Conservation (phyloP, 805 yeast species). For the Kuraishia hungarica region DNA sequence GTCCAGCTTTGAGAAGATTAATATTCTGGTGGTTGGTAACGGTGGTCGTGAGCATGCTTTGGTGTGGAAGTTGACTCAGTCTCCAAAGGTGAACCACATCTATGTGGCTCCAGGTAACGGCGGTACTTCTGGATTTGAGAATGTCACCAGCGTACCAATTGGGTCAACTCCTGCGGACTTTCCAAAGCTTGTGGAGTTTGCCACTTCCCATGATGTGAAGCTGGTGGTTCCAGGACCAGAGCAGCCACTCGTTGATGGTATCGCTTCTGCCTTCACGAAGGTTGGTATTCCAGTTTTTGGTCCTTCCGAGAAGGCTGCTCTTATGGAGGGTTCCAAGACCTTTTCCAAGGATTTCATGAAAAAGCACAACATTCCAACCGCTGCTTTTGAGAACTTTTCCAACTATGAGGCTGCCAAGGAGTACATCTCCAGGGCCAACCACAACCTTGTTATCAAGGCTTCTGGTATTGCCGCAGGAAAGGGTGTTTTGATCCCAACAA, state of each 20-base stretch:
- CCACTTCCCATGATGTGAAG: conserved; percentile 52
- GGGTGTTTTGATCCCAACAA: conserved; percentile 90
- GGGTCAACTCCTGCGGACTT: conserved; percentile 63
- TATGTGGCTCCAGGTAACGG: conserved; percentile 98
- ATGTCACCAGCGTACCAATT: conserved; percentile 65
- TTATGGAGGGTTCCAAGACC: conserved; percentile 95
- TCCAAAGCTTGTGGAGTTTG: conserved; percentile 61
- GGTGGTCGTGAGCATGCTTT: conserved; percentile 99
- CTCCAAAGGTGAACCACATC: conserved; percentile 59
- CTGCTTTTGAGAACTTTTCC: conserved; percentile 77
- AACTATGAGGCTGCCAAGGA: conserved; percentile 66
- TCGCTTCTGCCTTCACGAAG: conserved; percentile 58
- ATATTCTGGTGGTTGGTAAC: conserved; percentile 83
- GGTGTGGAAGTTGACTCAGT: conserved; percentile 83
- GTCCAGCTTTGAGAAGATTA: conserved; percentile 16
- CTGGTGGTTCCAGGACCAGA: conserved; percentile 98
- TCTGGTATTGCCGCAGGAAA: conserved; percentile 98
- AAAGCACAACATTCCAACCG: conserved; percentile 89
- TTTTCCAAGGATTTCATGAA: conserved; percentile 92
- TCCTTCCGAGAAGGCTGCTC: conserved; percentile 85
- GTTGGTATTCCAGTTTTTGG: conserved; percentile 96
- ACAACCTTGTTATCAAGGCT: conserved; percentile 88
- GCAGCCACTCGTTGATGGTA: conserved; percentile 95
- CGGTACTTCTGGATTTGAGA: conserved; percentile 58
- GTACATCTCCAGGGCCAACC: conserved; percentile 56